Evolutionary conservation across 208 protist genomes (phyloP).

Genomic region (Trypanosomatidae sp.): DNA sequence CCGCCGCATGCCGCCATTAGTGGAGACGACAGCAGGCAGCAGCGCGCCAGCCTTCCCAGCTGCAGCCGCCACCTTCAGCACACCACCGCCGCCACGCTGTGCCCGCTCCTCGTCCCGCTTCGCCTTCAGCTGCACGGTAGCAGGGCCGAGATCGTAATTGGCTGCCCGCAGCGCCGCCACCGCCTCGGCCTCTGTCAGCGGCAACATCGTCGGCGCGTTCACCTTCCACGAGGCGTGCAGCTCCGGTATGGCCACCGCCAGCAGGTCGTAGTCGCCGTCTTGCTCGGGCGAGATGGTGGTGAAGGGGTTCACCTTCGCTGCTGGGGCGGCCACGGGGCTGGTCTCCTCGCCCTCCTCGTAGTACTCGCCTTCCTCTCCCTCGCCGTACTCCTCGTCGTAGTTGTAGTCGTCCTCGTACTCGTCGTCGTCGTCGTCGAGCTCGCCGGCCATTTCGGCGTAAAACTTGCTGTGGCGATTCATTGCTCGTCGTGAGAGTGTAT

Average conservation of each 20-base stretch:
- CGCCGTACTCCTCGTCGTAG: slow-evolving; percentile 61
- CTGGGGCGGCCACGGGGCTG: not conserved
- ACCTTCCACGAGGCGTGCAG: slow-evolving; percentile 48
- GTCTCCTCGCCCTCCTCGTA: not conserved
- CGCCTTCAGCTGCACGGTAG: slow-evolving; percentile 26
- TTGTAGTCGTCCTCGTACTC: slow-evolving; percentile 48
- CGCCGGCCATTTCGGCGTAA: slow-evolving; percentile 53
- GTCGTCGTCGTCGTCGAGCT: slow-evolving; percentile 58
- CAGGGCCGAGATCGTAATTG: slow-evolving; percentile 57
- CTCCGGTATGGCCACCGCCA: slow-evolving; percentile 38
- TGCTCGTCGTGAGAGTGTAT: slow-evolving; percentile 1
- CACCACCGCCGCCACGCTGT: slow-evolving; percentile 19
- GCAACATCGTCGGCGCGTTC: slow-evolving; percentile 28
- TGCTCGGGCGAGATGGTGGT: slow-evolving; percentile 27
- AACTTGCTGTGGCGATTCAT: slow-evolving; percentile 87
- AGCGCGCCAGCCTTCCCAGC: not conserved
- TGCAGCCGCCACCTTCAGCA: slow-evolving; percentile 19
- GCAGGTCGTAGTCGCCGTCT: slow-evolving; percentile 60
- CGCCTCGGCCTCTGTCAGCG: slow-evolving; percentile 38
- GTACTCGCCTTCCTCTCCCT: slow-evolving; percentile 23
- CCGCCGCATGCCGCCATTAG: not conserved
- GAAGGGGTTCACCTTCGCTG: slow-evolving; percentile 17
- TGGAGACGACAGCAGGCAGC: not conserved
- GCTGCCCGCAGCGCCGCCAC: slow-evolving; percentile 50
- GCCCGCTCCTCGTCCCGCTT: slow-evolving; percentile 34